Conservation (phyloP, 2,329 filamentous ascomycete species). For the Lachnellula arida region DNA sequence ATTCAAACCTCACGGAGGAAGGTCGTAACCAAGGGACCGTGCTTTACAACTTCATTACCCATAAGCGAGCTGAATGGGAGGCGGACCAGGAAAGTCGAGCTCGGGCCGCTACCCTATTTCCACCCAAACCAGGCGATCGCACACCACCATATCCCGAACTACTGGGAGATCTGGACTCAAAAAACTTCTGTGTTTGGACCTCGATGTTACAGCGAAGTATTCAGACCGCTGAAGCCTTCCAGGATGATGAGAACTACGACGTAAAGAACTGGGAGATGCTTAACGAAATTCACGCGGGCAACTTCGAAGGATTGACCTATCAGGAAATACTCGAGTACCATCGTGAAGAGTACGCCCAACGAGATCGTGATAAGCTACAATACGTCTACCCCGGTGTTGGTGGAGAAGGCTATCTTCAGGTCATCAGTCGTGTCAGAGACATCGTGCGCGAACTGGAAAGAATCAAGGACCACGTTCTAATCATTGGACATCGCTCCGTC, state of each 20-base stretch:
- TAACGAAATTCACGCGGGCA: conserved; percentile 89
- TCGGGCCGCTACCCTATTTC: conserved; percentile 66
- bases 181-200: conserved; percentile 97
- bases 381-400: conserved; percentile 96
- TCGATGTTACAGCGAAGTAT: conserved; percentile 91
- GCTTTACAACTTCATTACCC: conserved; percentile 77
- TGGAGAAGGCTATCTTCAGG: conserved; percentile 92
- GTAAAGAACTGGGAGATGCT: conserved; percentile 98
- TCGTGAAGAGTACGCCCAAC: conserved; percentile 75
- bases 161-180: conserved; percentile 63
- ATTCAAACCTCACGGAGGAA: conserved; percentile 77
- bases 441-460: conserved; percentile 97
- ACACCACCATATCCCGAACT: conserved; percentile 93
- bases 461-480: conserved; percentile 90
- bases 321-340: conserved; percentile 77
- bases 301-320: conserved; percentile 94
- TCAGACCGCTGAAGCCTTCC: conserved; percentile 83
- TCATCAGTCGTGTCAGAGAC: conserved; percentile 90
- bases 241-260: conserved; percentile 87
- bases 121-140: conserved; percentile 84
- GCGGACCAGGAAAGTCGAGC: conserved; percentile 72
- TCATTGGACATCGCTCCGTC: conserved; percentile 89
- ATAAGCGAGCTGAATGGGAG: conserved; percentile 77
- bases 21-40: conserved; percentile 75
- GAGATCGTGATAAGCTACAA: conserved; percentile 80